Base-by-base conservation (phyloP, 129 eudicot species). In the Lactuca sativa region DNA sequence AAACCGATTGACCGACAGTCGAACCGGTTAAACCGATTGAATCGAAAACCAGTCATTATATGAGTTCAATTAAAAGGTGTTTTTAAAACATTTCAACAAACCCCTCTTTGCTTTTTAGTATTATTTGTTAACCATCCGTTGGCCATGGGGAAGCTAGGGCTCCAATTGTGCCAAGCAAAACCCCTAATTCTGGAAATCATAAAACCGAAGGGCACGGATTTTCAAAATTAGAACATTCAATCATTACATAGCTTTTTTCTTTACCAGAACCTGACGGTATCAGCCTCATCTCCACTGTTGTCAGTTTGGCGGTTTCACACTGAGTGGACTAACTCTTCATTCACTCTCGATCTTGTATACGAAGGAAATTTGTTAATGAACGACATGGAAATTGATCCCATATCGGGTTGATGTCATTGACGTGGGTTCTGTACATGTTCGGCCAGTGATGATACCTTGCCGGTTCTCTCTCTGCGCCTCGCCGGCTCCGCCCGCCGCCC, bases 121-220 rank as follows among this genome's bases (percentile, higher is more conserved):
- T 54, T 1, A 52, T 54, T 33, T 8, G 31, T 3, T 62, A 34
- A 62, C 67, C 32, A 9, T 61, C 13, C 11, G 15, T 8, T 36
- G 67, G 67, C 67, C 65, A 60, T 60, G 21, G 47, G 47, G 13
- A 60, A 9, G 44, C 65, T 62, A 62, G 32, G 51, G 67, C 67
- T 62, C 52, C 51, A 62, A n/a, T 62, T 62, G 38, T 11, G 67
- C 32, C 6, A 16, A 62, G 8, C 49, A 62, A 37, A 36, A 38
- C 32, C 32, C 67, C 67, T 13, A 61, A 14, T 61, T 61, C 49
- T n/a, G 66, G 7, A 60, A 60, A 34, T 34, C 4, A 2, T 40
- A 17, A 37, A 4, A 5, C 37, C 66, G 9, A 37, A 62, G 67
- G 67, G 67, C 67, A 37, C 67, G 43, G 1, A 38, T 38, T 62